phyloP scores from a whole-genome alignment of 2,329 filamentous ascomycete species.

The Venturia oleaginea region DNA sequence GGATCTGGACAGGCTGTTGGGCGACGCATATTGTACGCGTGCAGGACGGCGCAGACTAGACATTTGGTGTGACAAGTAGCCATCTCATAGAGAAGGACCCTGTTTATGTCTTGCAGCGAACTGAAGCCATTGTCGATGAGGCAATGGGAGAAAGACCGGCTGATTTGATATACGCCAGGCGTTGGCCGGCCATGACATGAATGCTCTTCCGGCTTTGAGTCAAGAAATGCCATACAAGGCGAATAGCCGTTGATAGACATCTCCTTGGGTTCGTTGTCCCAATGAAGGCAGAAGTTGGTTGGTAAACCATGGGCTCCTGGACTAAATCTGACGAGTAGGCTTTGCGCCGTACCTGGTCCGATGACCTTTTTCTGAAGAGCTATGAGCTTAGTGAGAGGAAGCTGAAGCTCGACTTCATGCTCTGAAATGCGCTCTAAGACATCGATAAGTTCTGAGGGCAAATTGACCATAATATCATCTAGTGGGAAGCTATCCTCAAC shows the following conservation, averaged over 20 bases:
- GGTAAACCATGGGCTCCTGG: conserved; percentile 16
- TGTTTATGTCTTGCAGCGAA: conserved; percentile 19
- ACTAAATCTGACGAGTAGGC: conserved; percentile 19
- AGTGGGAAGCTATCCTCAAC: conserved; percentile 20
- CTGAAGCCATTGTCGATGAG: conserved; percentile 14
- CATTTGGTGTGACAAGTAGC: conserved; percentile 18
- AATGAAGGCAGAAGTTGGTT: conserved; percentile 24
- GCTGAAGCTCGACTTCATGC: conserved; percentile 23
- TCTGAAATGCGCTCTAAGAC: conserved; percentile 21
- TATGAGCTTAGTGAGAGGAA: conserved; percentile 20
- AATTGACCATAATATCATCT: conserved; percentile 22
- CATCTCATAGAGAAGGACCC: conserved; percentile 16
- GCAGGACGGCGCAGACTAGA: conserved; percentile 21
- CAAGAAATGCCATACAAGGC: neutral
- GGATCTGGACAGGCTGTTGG: conserved; percentile 19
- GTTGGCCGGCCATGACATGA: conserved; percentile 19
- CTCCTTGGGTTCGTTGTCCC: conserved; percentile 19
- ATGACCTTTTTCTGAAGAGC: conserved; percentile 22
- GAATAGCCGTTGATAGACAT: neutral
- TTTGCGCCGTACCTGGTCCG: conserved; percentile 19
- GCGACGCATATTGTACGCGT: conserved; percentile 20
- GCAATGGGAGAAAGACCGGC: conserved; percentile 18
- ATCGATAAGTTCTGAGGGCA: conserved; percentile 21
- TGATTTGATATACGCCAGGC: conserved; percentile 22
- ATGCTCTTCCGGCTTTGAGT: conserved; percentile 16